Base-by-base conservation (phyloP, 2,329 filamentous ascomycete species). In the Penicillium sp. region DNA sequence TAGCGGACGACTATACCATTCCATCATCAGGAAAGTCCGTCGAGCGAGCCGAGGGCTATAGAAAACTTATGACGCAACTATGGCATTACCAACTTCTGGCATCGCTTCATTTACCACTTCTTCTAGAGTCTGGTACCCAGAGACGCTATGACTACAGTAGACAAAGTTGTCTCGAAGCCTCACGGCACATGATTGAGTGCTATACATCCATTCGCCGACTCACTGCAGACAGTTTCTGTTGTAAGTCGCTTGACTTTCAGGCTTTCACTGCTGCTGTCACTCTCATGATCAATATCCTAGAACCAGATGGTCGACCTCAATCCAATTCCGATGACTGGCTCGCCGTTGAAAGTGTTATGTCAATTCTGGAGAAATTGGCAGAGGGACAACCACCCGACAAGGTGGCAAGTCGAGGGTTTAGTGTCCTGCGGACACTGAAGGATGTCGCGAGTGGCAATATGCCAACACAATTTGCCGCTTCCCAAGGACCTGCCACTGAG, bases 211-310 rank as follows among this genome's bases (percentile, higher is more conserved):
- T 60, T 1, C 55, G 60, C n/a, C 13, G 25, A 4, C 43, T 54
- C 3, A 53, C 55, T 45, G 21, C 37, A 29, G 35, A 44, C 0
- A 57, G 50, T 4, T 60, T 56, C 44, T 50, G 51, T 42, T 60
- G 50, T 21, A 58, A 54, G 25, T 47, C 54, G 9, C 37, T 58
- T 44, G 58, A 62, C 45, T 62, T 60, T 33, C 55, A 56, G 23
- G 58, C 60, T 4, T 60, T 62, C 16, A 60, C 60, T 16, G 48
- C 60, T 0, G 58, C 55, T 21, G 59, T 58, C 16, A 57, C 54
- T 11, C 47, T 60, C 14, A 33, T 60, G 9, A 26, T 60, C 21
- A 58, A 53, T 54, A 35, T 50, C 13, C 11, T 62, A 9, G 46
- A 53, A 7, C 52, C 55, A 42, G 31, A 10, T 39, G 51, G 27